Evolutionary conservation across 352 stramenopile genomes (phyloP), one percentile per base, ranked within the genome.

Genomic region (Phytophthora agathidicida): DNA sequence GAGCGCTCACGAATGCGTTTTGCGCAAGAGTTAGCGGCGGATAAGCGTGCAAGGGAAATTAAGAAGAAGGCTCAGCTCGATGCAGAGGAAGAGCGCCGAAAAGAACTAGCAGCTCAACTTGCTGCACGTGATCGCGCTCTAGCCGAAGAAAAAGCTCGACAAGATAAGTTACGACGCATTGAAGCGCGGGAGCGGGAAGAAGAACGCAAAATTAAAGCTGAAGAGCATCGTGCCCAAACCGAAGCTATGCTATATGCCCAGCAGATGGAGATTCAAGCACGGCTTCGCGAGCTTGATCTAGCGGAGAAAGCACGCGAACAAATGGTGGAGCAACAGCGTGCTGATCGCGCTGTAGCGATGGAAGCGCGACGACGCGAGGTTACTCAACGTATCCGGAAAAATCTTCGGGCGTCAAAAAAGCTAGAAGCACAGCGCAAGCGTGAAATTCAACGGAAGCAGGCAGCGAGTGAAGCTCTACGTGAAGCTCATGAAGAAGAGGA

Each of bases 51-150:
- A 31, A 65, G 88, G 41, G 88, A 96, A 48, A 80, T 97, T 32
- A 82, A 89, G 50, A 93, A 93, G 44, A 91, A 92, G 39, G 81
- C 87, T 0, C 74, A 93, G 54, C 45, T 91, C 30, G 88, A 97
- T 47, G 82, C 82, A 5, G 87, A 94, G 41, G 88, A 97, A 51
- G 83, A 94, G 51, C 66, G 79, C 10, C 69, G 84, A 22, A 82
- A 88, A 27, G 54, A 83, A 3, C 16, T 94, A 2, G 81, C 83
- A 2, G 68, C 79, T 1, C 76, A 91, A 30, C 79, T 92, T 54
- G 92, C 91, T 11, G 66, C 81, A 27, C 63, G 75, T 0, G 88
- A 96, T 52, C 83, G 82, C 0, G 74, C 88, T 26, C 24, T 95
- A 0, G 85, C 86, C 0, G 83, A 92, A 52, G 69, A 95, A 48